A percentile compares a stretch with the other conserved stretches of the same genome.
Conservation (phyloP, 495 filamentous ascomycete genomes). For the Viridothelium virens region DNA sequence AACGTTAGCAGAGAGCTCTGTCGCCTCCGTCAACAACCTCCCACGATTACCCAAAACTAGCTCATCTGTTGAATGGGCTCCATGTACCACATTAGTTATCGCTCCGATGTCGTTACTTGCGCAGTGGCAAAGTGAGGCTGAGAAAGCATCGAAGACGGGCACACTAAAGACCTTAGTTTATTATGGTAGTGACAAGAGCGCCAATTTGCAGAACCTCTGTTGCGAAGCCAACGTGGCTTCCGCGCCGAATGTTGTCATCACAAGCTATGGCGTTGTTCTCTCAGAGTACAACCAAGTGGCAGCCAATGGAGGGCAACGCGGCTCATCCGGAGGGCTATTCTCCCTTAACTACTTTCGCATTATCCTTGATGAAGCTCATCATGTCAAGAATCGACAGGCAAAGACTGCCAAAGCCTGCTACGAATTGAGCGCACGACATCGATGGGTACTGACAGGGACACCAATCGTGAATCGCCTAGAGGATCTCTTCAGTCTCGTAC, state of each 20-base stretch:
- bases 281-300: conserved; percentile 76
- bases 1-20: conserved; percentile 24
- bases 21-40: conserved; percentile 47
- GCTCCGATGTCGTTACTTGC: conserved; percentile 89
- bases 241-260: conserved; percentile 85
- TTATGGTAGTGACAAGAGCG: conserved; percentile 76
- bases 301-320: conserved; percentile 47
- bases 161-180: conserved; percentile 80
- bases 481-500: conserved; percentile 90
- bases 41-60: conserved; percentile 51
- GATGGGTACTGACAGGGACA: conserved; percentile 92
- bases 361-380: conserved; percentile 91
- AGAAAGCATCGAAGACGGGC: conserved; percentile 75
- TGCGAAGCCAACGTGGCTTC: conserved; percentile 60
- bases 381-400: conserved; percentile 75
- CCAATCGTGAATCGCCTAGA: conserved; percentile 95
- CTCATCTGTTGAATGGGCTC: conserved; percentile 54
- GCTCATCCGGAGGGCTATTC: conserved; percentile 66
- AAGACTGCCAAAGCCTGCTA: conserved; percentile 94
- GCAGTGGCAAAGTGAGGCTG: conserved; percentile 93
- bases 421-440: conserved; percentile 71
- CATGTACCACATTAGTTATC: conserved; percentile 86
- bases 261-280: conserved; percentile 87
- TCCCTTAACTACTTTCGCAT: conserved; percentile 87
- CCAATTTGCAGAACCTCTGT: conserved; percentile 69